Percentiles rank a stretch among this genome's conserved stretches.
phyloP scores from a whole-genome alignment of 164 flowering plant genomes.

The Brasenia schreberi region DNA sequence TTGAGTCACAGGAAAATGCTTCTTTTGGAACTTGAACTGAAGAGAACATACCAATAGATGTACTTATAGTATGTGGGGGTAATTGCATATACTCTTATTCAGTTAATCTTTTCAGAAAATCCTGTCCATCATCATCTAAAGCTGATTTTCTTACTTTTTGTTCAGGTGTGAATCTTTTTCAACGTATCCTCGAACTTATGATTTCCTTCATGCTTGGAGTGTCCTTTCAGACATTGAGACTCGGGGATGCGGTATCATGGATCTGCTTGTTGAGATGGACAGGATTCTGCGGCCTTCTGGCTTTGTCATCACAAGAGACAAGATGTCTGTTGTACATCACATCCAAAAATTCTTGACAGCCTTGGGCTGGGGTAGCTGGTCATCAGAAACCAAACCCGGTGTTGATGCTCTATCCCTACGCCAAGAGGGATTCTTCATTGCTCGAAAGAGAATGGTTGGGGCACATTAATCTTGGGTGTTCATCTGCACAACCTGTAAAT shows the following conservation, averaged over 20 bases:
- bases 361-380: constrained; percentile 69
- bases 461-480: not conserved
- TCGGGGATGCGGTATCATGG: constrained; percentile 57
- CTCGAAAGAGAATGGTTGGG: constrained; percentile 36
- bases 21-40: too few relatives aligned
- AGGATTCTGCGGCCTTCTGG: constrained; percentile 75
- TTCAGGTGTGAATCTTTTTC: constrained; percentile 84
- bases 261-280: constrained; percentile 87
- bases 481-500: not conserved
- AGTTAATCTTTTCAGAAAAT: too few relatives aligned
- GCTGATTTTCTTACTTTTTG: not conserved
- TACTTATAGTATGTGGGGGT: too few relatives aligned
- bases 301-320: constrained; percentile 76
- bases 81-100: too few relatives aligned
- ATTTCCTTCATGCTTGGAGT: constrained; percentile 81
- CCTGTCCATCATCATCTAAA: not conserved
- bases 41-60: too few relatives aligned
- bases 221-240: constrained; percentile 54
- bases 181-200: constrained; percentile 89
- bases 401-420: constrained; percentile 40
- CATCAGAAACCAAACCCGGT: constrained; percentile 56
- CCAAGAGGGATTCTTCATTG: constrained; percentile 67
- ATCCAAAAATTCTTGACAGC: constrained; percentile 44
- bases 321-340: constrained; percentile 32
- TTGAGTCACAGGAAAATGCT: too few relatives aligned